A percentile compares a stretch with the other conserved stretches of the same genome.
These are phyloP conservation scores for Groenewaldozyma auringiensis DNA, from an alignment of 1,139 yeast species.

Conservation along the genomic window DNA sequence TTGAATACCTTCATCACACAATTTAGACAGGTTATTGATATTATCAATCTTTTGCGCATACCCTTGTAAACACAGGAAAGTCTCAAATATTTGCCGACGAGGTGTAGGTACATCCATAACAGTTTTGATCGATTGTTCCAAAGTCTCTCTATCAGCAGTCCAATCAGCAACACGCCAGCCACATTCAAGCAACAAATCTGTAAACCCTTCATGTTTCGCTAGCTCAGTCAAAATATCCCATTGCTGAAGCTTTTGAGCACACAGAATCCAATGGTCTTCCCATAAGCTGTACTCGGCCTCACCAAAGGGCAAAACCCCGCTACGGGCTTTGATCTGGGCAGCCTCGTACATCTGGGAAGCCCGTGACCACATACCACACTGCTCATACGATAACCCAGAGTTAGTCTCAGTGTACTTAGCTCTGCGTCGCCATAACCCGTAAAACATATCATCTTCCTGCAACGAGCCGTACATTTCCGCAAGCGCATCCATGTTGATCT, in stretches of 20 bases:
- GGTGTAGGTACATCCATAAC: constrained; percentile 99
- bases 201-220: constrained; percentile 96
- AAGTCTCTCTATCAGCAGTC: constrained; percentile 90
- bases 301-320: constrained; percentile 91
- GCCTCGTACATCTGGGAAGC: constrained; percentile 92
- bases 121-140: constrained; percentile 88
- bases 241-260: constrained; percentile 95
- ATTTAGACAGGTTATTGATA: constrained; percentile 63
- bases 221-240: constrained; percentile 97
- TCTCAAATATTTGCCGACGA: constrained; percentile 88
- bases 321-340: constrained; percentile 95
- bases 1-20: constrained; percentile 96
- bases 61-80: constrained; percentile 87
- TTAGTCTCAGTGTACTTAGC: constrained; percentile 92
- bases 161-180: constrained; percentile 99
- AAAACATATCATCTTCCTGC: constrained; percentile 94
- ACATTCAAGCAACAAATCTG: constrained; percentile 88
- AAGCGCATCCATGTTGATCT: constrained; percentile 83
- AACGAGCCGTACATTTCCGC: constrained; percentile 81
- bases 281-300: constrained; percentile 93
- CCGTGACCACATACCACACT: constrained; percentile 89
- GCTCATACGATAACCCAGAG: constrained; percentile 89
- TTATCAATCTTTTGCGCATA: constrained; percentile 86
- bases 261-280: constrained; percentile 98
- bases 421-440: constrained; percentile 94